Evolutionary conservation across 116 monocot genomes (phyloP), one percentile per base, ranked within the genome.

Genomic region (Posidonia oceanica): DNA sequence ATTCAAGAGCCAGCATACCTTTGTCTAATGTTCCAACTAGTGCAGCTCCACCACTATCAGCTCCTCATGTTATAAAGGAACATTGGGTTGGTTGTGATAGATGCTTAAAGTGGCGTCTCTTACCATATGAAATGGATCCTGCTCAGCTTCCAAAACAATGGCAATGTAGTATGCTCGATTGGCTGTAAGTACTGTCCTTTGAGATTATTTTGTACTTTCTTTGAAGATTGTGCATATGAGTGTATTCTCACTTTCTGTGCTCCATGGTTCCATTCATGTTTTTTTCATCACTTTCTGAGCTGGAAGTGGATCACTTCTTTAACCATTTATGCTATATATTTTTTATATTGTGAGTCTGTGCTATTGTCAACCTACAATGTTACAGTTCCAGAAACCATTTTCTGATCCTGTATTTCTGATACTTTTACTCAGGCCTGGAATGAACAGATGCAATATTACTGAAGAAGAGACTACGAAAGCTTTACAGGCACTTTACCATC

Each of bases 51-150:
- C 44, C 62, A 54, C 40, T 74, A 39, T 64, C 77, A 62, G 77
- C 74, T 62, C 85, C 83, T 66, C 84, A 82, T 69, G 61, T 86
- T 74, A 86, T 88, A 80, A 63, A 90, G 52, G 96, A 96, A 39
- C 69, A 88, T 70, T 93, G 98, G 98, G 98, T 98, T 29, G 73
- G 67, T 37, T 98, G 98, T 86, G 98, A 98, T 56, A 82, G 59
- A 70, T 98, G 98, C 66, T 74, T 81, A 51, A 81, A 79, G 64
- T 98, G 98, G 98, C 89, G 93, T 52, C 86, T 98, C 39, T 80
- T 92, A 70, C 98, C 98, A 21, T 81, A 82, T 83, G 85, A 81
- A 52, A 79, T 63, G 53, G 72, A 86, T 76, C 80, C 93, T 66
- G 71, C 66, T 67, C 69, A 70, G 55, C 90, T 98, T 69, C 93